Base-by-base conservation (phyloP, 768 basidiomycete species). In the Ephemerocybe angulata region DNA sequence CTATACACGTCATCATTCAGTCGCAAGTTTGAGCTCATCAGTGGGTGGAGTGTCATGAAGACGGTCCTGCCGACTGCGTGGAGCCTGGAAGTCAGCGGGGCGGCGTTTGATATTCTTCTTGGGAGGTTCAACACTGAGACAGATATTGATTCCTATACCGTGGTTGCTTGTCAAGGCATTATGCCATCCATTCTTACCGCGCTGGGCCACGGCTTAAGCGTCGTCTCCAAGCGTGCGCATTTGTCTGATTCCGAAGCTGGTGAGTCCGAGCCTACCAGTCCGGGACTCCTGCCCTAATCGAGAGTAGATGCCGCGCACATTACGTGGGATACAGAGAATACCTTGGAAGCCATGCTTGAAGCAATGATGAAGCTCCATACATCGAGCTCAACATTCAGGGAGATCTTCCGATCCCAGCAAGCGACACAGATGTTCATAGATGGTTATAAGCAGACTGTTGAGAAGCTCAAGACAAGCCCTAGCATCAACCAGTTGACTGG, bases 1-100 rank as follows among this genome's bases (percentile, higher is more conserved):
- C 70, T 69, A 15, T 67, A 75, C 27, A 84, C 84, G 0, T 64
- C 78, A 10, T 80, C 84, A 2, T 97, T 94, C 71, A 79, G 73
- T 43, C 77, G 87, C 53, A 93, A 90, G 61, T 93, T 96, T 60
- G 93, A 95, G 65, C 72, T 88, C 1, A 84, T 90, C 33, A 86
- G 86, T 50, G 94, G 94, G 8, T 96, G 93, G 88, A 84, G 76
- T 43, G 76, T 88, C 2, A 65, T 96, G 31, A 87, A 84, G 65
- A 77, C 76, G 3, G 79, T 87, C 25, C 63, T 95, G 19, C 88
- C 92, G 0, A 61, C 67, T 21, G 73, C 76, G 42, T 96, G 94
- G 94, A 78, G 87, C 59, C 65, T 71, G 7, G 74, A 67, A 17
- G 84, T 94, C 13, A 86, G 91, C 55, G 75, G 74, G 24, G 81